Conservation (phyloP, 805 yeast genomes). For the Tetrapisispora fleetii region DNA sequence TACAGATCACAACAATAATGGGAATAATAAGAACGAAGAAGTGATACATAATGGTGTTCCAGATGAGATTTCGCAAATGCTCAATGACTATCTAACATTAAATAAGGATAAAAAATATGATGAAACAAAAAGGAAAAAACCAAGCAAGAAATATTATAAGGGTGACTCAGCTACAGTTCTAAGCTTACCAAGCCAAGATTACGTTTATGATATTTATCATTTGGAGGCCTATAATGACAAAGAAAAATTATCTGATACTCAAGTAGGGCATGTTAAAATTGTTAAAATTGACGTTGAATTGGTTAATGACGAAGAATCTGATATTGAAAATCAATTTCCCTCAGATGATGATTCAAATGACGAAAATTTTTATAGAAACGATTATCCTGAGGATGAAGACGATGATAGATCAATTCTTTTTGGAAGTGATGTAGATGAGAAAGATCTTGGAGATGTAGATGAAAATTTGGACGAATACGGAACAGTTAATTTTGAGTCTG, state of each 20-base stretch:
- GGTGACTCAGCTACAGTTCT: constrained; percentile 10
- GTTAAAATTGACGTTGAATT: constrained; percentile 31
- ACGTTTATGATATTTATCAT: constrained; percentile 86
- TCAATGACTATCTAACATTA: constrained; percentile 45
- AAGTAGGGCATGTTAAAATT: constrained; percentile 34
- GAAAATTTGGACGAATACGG: not conserved
- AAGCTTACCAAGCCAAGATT: constrained; percentile 41
- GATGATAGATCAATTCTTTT: constrained; percentile 37
- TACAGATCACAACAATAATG: too few species aligned
- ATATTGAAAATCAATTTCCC: constrained; percentile 32
- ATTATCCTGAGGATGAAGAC: constrained; percentile 91
- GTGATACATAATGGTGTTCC: constrained; percentile 32
- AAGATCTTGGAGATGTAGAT: constrained; percentile 29
- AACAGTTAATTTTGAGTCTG: not conserved
- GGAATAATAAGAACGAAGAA: constrained; percentile 7
- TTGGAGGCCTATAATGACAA: constrained; percentile 56
- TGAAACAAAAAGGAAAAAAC: constrained; percentile 16
- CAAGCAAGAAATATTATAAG: constrained; percentile 15
- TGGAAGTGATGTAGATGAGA: constrained; percentile 31
- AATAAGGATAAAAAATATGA: constrained; percentile 14
- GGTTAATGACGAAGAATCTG: constrained; percentile 30
- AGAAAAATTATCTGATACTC: constrained; percentile 19
- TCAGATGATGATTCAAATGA: constrained; percentile 83
- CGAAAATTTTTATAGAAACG: constrained; percentile 84
- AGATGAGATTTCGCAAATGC: constrained; percentile 65